phyloP scores from a whole-genome alignment of 1,139 yeast species.

The Candida dubliniensis region DNA sequence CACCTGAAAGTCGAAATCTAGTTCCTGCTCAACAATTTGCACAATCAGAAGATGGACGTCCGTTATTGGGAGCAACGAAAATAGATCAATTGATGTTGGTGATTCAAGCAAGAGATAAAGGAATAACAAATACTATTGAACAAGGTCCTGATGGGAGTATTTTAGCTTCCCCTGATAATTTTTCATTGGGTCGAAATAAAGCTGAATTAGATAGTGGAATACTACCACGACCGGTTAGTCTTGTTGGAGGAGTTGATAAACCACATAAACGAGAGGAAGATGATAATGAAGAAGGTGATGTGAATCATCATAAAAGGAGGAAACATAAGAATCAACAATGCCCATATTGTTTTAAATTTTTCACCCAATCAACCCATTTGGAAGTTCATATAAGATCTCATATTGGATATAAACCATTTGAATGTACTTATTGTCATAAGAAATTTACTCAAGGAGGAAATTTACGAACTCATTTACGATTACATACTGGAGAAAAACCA shows the following conservation, averaged over 20 bases:
- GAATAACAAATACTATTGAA: conserved; percentile 58
- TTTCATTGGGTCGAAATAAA: conserved; percentile 34
- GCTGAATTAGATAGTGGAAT: conserved; percentile 27
- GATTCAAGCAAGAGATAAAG: conserved; percentile 82
- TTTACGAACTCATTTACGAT: conserved; percentile 78
- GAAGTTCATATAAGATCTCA: conserved; percentile 80
- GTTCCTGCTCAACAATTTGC: conserved; percentile 49
- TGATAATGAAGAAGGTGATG: conserved; percentile 15
- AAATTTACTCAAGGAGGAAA: conserved; percentile 92
- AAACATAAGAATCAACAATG: conserved; percentile 61
- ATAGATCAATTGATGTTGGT: conserved; percentile 89
- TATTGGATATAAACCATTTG: conserved; percentile 76
- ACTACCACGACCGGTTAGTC: conserved; percentile 62
- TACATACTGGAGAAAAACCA: conserved; percentile 93
- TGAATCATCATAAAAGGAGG: conserved; percentile 27
- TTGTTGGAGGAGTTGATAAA: conserved; percentile 84
- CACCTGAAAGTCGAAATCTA: conserved; percentile 19
- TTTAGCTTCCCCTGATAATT: conserved; percentile 56
- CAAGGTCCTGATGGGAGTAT: conserved; percentile 65
- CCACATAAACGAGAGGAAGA: conserved; percentile 37
- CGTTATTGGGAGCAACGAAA: conserved; percentile 79
- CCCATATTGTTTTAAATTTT: conserved; percentile 65
- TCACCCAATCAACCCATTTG: conserved; percentile 74
- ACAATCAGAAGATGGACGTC: conserved; percentile 58
- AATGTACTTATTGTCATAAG: conserved; percentile 76